Evolutionary conservation across 2,329 filamentous ascomycete genomes (phyloP).

Genomic region (Phaeosphaeria sp.): DNA sequence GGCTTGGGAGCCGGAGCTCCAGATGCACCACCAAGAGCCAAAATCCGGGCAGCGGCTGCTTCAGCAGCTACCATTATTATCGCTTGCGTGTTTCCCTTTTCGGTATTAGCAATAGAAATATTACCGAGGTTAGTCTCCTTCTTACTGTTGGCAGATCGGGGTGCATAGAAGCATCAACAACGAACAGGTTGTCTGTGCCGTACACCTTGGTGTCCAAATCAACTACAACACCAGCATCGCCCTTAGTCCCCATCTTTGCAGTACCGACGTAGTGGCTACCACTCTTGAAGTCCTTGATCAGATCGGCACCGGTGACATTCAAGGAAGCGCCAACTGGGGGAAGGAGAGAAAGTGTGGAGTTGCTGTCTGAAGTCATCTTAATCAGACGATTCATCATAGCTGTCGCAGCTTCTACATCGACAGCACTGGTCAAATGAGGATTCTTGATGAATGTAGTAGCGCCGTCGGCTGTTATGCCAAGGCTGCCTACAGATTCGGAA

Average conservation of each 20-base stretch:
- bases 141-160: conserved; percentile 69
- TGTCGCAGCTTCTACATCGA: conserved; percentile 47
- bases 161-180: conserved; percentile 61
- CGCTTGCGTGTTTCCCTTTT: conserved; percentile 64
- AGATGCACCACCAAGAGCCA: conserved; percentile 46
- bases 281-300: conserved; percentile 41
- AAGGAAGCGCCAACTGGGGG: conserved; percentile 46
- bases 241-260: conserved; percentile 59
- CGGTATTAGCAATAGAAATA: not conserved
- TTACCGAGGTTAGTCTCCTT: not conserved
- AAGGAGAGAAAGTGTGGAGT: conserved; percentile 37
- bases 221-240: conserved; percentile 51
- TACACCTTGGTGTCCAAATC: conserved; percentile 52
- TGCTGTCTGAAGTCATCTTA: conserved; percentile 36
- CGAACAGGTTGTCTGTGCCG: conserved; percentile 52
- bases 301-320: conserved; percentile 50
- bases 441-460: conserved; percentile 55
- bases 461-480: conserved; percentile 50
- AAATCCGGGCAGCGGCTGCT: conserved; percentile 62
- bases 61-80: conserved; percentile 71
- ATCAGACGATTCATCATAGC: conserved; percentile 57
- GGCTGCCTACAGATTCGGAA: conserved; percentile 65
- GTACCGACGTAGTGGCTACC: conserved; percentile 58
- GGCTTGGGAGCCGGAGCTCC: conserved; percentile 21
- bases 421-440: conserved; percentile 60